phyloP scores from a whole-genome alignment of 2,329 filamentous ascomycete genomes.

The Reticulascus tulasneorum region DNA sequence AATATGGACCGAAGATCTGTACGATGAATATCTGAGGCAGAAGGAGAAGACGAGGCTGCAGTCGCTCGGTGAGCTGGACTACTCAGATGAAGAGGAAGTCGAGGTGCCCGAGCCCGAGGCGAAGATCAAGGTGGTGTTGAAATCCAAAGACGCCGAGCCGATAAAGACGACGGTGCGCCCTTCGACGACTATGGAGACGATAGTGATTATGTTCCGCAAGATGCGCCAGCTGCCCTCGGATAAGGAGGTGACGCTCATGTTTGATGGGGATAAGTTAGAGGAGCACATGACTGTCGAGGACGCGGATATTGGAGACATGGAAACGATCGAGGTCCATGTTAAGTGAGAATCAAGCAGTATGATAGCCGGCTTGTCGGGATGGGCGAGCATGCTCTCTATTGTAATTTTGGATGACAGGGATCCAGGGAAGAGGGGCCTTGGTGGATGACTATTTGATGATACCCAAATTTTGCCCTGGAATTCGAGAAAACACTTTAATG shows the following conservation, averaged over 20 bases:
- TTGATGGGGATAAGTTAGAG: conserved; percentile 71
- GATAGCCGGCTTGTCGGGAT: no score
- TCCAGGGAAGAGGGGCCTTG: no score
- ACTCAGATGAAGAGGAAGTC: conserved; percentile 25
- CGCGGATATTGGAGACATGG: conserved; percentile 70
- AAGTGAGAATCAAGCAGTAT: conserved; percentile 23
- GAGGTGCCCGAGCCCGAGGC: conserved; percentile 21
- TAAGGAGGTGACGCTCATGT: conserved; percentile 58
- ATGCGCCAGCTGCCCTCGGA: conserved; percentile 46
- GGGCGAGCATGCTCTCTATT: no score
- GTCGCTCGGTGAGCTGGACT: conserved; percentile 34
- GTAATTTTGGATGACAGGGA: no score
- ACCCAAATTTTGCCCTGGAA: no score
- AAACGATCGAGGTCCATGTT: conserved; percentile 70
- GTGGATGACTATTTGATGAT: no score
- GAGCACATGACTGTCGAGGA: conserved; percentile 57
- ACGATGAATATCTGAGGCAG: conserved; percentile 42
- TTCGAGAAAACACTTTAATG: no score
- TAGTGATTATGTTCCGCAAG: conserved; percentile 59
- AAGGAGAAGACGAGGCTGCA: conserved; percentile 44
- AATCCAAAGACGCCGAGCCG: conserved; percentile 45
- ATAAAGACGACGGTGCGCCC: conserved; percentile 48
- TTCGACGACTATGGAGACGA: conserved; percentile 56
- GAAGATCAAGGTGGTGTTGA: conserved; percentile 49
- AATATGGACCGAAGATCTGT: conserved; percentile 68